Evolutionary conservation across 1,284 basidiomycete genomes (phyloP).

Genomic region (Anthracocystis setariae): DNA sequence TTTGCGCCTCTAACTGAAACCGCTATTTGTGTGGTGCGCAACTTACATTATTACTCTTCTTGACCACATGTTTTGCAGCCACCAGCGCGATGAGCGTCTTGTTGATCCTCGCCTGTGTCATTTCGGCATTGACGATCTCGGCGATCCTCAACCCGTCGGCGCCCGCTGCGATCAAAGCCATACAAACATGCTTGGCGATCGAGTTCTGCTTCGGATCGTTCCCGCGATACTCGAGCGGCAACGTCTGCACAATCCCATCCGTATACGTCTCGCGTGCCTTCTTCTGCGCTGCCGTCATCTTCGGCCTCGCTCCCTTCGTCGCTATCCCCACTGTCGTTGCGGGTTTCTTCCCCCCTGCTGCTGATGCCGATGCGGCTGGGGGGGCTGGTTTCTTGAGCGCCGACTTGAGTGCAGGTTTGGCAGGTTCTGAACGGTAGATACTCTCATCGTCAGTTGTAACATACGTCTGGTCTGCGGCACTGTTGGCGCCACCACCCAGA

Average conservation of each 20-base stretch:
- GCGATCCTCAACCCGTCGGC: slow-evolving; percentile 69
- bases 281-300: slow-evolving; percentile 81
- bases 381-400: slow-evolving; percentile 42
- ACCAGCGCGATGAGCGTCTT: slow-evolving; percentile 91
- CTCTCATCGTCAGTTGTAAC: slow-evolving; percentile 60
- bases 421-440: slow-evolving; percentile 36
- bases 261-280: slow-evolving; percentile 71
- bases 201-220: slow-evolving; percentile 73
- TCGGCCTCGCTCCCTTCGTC: slow-evolving; percentile 71
- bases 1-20: too few species aligned
- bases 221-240: slow-evolving; percentile 88
- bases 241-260: slow-evolving; percentile 75
- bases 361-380: slow-evolving; percentile 9
- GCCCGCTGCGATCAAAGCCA: slow-evolving; percentile 60
- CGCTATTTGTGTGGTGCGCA: too few species aligned
- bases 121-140: slow-evolving; percentile 82
- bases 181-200: slow-evolving; percentile 59
- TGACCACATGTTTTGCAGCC: slow-evolving; percentile 83
- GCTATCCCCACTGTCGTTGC: slow-evolving; percentile 10
- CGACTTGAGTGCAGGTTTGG: slow-evolving; percentile 40
- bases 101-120: slow-evolving; percentile 87
- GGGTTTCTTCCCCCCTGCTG: slow-evolving; percentile 20
- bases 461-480: slow-evolving; percentile 61
- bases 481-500: slow-evolving; percentile 6
- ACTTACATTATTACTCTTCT: slow-evolving; percentile 71